A percentile compares a stretch with the other conserved stretches of the same genome.
Evolutionary conservation across 371 early-diverging fungal genomes (phyloP).

Genomic region (Rhizopus stolonifer): DNA sequence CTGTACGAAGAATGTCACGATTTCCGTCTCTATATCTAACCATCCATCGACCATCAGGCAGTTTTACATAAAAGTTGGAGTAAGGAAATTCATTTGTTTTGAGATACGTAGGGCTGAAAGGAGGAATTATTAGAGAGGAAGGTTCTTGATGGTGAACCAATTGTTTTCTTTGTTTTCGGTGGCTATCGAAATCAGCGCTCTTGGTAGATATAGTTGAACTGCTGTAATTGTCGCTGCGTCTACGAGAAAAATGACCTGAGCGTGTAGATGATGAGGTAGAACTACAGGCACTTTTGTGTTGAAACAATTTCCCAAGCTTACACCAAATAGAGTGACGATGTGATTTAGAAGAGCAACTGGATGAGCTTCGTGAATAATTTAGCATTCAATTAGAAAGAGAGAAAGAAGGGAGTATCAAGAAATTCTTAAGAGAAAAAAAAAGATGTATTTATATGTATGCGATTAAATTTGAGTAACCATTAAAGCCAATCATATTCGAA

Average conservation of each 20-base stretch:
- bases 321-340: constrained; percentile 22
- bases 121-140: constrained; percentile 30
- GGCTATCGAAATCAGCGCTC: constrained; percentile 7
- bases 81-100: constrained; percentile 49
- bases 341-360: constrained; percentile 10
- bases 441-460: constrained; percentile 13
- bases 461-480: constrained; percentile 4
- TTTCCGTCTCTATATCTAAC: constrained; percentile 47
- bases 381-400: neutral
- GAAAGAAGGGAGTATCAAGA: too few species aligned
- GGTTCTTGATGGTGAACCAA: constrained; percentile 11
- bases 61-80: constrained; percentile 47
- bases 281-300: neutral
- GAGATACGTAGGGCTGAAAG: constrained; percentile 48
- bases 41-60: constrained; percentile 52
- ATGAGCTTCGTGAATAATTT: constrained; percentile 3
- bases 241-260: constrained; percentile 3
- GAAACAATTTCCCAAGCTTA: constrained; percentile 16
- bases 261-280: neutral
- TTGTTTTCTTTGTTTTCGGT: constrained; percentile 25
- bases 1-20: constrained; percentile 45
- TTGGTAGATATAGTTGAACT: constrained; percentile 20
- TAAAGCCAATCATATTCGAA: constrained; percentile 8
- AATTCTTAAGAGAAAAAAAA: neutral
- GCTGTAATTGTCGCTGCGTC: constrained; percentile 12